These are phyloP conservation scores for Globisporangium spiculum DNA, from an alignment of 352 stramenopile species.

Conservation along the genomic window DNA sequence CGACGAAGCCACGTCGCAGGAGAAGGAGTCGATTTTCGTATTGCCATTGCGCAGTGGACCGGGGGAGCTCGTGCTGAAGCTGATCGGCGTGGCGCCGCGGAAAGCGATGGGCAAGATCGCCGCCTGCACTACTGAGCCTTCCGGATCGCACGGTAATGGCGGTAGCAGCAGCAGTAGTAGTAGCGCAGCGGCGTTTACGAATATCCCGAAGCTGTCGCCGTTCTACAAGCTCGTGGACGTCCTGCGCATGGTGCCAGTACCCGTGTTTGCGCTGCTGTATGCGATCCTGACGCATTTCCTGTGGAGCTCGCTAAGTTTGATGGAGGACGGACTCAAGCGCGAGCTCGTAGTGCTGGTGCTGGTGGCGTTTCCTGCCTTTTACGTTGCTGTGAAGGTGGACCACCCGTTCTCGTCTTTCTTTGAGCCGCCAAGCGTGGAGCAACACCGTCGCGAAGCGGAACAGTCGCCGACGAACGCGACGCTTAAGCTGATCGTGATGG, in stretches of 20 bases:
- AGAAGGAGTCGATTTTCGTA: constrained; percentile 56
- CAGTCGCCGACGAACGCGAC: constrained; percentile 25
- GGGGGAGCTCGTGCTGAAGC: constrained; percentile 57
- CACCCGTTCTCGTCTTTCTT: constrained; percentile 70
- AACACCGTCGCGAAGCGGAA: constrained; percentile 12
- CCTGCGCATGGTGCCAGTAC: constrained; percentile 50
- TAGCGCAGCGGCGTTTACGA: background rate
- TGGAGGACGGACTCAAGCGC: constrained; percentile 41
- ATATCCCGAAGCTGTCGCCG: constrained; percentile 16
- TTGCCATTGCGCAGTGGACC: constrained; percentile 55
- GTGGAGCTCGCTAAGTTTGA: constrained; percentile 37
- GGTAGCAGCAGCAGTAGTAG: constrained; percentile 6
- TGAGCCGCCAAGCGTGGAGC: constrained; percentile 29
- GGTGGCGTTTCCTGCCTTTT: constrained; percentile 59
- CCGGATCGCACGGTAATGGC: constrained; percentile 10
- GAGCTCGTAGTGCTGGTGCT: constrained; percentile 61
- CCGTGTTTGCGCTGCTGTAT: constrained; percentile 71
- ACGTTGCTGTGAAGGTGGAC: constrained; percentile 70
- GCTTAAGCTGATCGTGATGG: constrained; percentile 72
- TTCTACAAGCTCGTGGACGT: constrained; percentile 42
- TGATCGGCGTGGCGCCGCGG: constrained; percentile 47
- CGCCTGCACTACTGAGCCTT: constrained; percentile 4
- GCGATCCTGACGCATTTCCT: constrained; percentile 62
- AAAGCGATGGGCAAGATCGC: constrained; percentile 46
- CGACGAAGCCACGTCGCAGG: constrained; percentile 14